A percentile compares a stretch with the other conserved stretches of the same genome.
These are phyloP conservation scores for Malassezia cuniculi DNA, from an alignment of 1,284 basidiomycete species.

Conservation along the genomic window DNA sequence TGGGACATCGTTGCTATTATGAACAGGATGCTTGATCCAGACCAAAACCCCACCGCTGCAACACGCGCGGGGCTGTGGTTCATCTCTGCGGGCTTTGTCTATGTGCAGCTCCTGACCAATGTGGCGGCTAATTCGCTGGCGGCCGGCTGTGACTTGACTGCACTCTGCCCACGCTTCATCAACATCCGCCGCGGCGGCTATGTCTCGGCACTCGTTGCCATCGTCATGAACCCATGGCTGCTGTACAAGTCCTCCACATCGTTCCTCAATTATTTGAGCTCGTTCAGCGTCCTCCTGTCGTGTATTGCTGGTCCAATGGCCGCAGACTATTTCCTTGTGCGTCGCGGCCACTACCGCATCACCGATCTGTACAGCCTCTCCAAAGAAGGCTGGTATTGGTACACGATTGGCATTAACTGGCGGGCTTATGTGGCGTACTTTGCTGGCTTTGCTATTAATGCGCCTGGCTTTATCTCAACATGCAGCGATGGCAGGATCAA, in stretches of 20 bases:
- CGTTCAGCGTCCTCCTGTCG: constrained; percentile 49
- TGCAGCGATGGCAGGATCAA: not conserved
- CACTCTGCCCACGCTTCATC: constrained; percentile 61
- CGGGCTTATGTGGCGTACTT: constrained; percentile 62
- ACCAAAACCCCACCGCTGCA: constrained; percentile 52
- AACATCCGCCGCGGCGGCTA: constrained; percentile 74
- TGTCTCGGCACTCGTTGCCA: constrained; percentile 60
- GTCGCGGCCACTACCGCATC: constrained; percentile 60
- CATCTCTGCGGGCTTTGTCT: constrained; percentile 57
- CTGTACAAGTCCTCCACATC: constrained; percentile 61
- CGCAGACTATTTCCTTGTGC: constrained; percentile 61
- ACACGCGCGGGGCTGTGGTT: constrained; percentile 51
- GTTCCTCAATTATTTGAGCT: constrained; percentile 70
- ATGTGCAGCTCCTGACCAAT: constrained; percentile 54
- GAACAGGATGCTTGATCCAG: constrained; percentile 57
- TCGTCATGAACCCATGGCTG: constrained; percentile 66
- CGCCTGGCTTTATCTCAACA: constrained; percentile 52
- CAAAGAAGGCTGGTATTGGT: constrained; percentile 54
- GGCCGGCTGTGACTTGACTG: constrained; percentile 71
- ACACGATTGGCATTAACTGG: constrained; percentile 55
- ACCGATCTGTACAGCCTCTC: constrained; percentile 56
- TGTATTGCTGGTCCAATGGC: constrained; percentile 46
- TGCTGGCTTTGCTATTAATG: constrained; percentile 66
- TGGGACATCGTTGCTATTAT: constrained; percentile 37
- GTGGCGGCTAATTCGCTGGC: constrained; percentile 73